Percentiles rank a stretch among this genome's conserved stretches.
Evolutionary conservation across 768 basidiomycete species (phyloP).

Genomic region (Podaxis sp.): DNA sequence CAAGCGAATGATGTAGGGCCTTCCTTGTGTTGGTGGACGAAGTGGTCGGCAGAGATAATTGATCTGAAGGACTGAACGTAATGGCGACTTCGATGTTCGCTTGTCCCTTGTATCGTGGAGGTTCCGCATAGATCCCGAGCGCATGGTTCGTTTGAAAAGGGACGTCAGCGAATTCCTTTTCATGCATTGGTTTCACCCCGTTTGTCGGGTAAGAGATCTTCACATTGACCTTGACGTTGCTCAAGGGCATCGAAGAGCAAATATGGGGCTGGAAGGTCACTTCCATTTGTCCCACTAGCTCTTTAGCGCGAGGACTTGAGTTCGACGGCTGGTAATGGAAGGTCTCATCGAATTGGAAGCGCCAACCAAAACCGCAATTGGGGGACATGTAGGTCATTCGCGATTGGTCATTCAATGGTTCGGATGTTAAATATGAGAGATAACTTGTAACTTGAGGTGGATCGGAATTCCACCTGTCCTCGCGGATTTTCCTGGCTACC

Average conservation of each 20-base stretch:
- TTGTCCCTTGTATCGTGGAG: neutral
- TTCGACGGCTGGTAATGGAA: neutral
- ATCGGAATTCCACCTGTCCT: neutral
- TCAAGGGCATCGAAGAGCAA: constrained; percentile 1
- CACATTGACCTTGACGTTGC: neutral
- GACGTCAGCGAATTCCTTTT: neutral
- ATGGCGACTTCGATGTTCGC: neutral
- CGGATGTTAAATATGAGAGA: neutral
- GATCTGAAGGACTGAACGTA: neutral
- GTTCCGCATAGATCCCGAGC: constrained; percentile 1
- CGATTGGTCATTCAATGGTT: neutral
- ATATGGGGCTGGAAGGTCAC: neutral
- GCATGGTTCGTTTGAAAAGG: no score
- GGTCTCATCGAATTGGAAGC: neutral
- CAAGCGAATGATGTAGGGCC: neutral
- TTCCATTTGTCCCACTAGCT: neutral
- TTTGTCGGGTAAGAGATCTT: neutral
- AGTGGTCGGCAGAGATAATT: neutral
- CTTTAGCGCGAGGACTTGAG: neutral
- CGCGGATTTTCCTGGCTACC: constrained; percentile 7
- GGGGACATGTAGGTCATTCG: neutral
- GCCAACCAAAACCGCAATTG: constrained; percentile 8
- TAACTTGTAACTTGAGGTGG: constrained; percentile 6
- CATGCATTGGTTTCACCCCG: neutral
- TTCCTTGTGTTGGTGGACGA: neutral